Base-by-base conservation (phyloP, 352 stramenopile genomes). In the Globisporangium uncinulatum region DNA sequence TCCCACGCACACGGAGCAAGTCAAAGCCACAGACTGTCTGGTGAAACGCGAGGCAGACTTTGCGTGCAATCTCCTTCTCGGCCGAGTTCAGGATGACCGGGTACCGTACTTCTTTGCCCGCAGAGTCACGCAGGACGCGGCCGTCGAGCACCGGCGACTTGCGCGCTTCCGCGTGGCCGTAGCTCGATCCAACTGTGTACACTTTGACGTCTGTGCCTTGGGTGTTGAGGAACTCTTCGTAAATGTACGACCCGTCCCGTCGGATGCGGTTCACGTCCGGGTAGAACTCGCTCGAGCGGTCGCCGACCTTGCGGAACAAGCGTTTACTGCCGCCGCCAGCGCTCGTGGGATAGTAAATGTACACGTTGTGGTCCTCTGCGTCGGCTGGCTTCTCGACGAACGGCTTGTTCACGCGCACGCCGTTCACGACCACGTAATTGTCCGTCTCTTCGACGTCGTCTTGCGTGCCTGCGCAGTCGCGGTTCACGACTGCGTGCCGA, bases 381-480 rank as follows among this genome's bases (percentile, higher is more conserved):
- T 99, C 84, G 1, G 98, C 95, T 0, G 98, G 98, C 74, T 99
- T 99, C 73, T 99, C 98, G 0, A 99, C 97, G 62, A 99, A 99
- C 2, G 97, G 98, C 71, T 99, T 99, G 70, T 99, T 91, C 57
- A 99, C 97, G 47, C 80, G 83, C 36, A 98, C 85, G 32, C 95
- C 96, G 67, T 99, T 98, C 44, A 98, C 74, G 29, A 83, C 71
- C 10, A 94, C 83, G 62, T 92, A 92, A 52, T 94, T 92, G 58
- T 92, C 85, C 37, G 74, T 65, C 45, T 94, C 84, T 32, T 87
- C 76, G 11, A 94, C 63, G 7, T 85, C 83, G 53, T 89, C 81
- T 45, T 81, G 70, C 31, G 65, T 68, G 58, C 52, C 78, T 7
- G 94, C 89, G 29, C 92, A 75, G 74, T 99, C 97, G 43, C 95